These are phyloP conservation scores for Pseudognaphalium luteoalbum DNA, from an alignment of 129 eudicot species.

Conservation along the genomic window DNA sequence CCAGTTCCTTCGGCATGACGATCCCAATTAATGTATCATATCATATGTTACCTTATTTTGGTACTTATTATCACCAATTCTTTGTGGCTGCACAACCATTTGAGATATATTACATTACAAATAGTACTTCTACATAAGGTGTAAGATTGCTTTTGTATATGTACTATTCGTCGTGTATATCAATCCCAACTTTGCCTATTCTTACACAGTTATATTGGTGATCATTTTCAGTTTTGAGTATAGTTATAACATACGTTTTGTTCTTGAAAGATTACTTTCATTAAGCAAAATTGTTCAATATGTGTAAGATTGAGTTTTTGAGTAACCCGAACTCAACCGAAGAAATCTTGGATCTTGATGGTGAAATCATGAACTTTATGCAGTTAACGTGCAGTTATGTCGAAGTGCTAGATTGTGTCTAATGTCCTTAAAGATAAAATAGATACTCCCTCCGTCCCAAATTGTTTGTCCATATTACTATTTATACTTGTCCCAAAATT, in stretches of 20 bases:
- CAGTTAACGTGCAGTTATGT: neutral
- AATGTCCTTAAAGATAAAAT: neutral
- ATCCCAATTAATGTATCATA: slow-evolving; percentile 35
- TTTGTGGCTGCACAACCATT: neutral
- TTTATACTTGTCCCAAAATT: too few relatives aligned
- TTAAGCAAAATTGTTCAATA: neutral
- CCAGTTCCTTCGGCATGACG: slow-evolving; percentile 54
- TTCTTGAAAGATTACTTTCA: neutral
- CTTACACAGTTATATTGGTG: neutral
- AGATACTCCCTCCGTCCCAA: too few relatives aligned
- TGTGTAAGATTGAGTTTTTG: neutral
- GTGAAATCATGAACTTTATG: neutral
- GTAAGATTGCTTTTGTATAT: too few relatives aligned
- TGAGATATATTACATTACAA: slow-evolving; percentile 19
- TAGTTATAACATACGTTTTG: slow-evolving; percentile 2
- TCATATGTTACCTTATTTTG: neutral
- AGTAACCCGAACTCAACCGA: neutral
- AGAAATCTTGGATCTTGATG: slow-evolving; percentile 6
- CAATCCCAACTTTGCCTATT: neutral
- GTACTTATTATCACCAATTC: neutral
- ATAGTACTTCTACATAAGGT: neutral
- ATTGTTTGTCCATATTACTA: too few relatives aligned
- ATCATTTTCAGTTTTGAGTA: neutral
- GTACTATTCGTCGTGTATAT: neutral
- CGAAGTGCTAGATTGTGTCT: neutral